Base-by-base conservation (phyloP, 371 early-diverging fungal genomes). In the Funneliformis caledonium region DNA sequence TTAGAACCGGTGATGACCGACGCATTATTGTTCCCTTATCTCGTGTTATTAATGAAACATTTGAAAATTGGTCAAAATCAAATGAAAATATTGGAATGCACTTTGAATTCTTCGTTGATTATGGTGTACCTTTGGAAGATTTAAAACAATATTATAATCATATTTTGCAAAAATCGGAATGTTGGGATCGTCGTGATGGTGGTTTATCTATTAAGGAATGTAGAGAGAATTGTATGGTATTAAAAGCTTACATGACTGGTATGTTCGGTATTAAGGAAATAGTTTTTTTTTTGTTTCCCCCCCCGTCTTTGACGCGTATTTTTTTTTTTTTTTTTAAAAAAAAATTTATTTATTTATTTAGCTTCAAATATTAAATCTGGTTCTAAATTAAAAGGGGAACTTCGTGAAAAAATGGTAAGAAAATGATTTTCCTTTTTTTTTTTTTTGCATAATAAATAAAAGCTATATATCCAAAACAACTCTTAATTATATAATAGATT, bases 21-120 rank as follows among this genome's bases (percentile, higher is more conserved):
- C 82, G 85, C 1, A 26, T 85, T 6, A 84, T 86, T 45, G 72
- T 86, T 43, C 87, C 87, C n/a, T 60, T 86, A 67, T 82, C 85
- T 10, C 82, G 85, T 80, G 82, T 86, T 64, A 75, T 84, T 33
- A 82, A 50, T 14, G 45, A 10, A 2, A 19, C 78, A n/a, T 81
- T 78, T 62, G 72, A 81, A 70, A 81, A 81, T 78, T 81, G 56
- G 56, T 22, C 82, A 22, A 50, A 52, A 6, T 12, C 50, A 1
- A 43, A 56, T 22, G 64, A 68, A n/a, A 61, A 16, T 26, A 72
- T 77, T 8, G n/a, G 61, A 16, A 31, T 47, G 1, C 12, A 2
- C 2, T 76, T 81, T 69, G 47, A 77, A 11, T 48, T 81, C 3
- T 76, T 6, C 33, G 82, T 81, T 43, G 82, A 78, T 72, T 81